These are phyloP conservation scores for Blastobotrys muscicola DNA, from an alignment of 805 yeast genomes.

Conservation along the genomic window DNA sequence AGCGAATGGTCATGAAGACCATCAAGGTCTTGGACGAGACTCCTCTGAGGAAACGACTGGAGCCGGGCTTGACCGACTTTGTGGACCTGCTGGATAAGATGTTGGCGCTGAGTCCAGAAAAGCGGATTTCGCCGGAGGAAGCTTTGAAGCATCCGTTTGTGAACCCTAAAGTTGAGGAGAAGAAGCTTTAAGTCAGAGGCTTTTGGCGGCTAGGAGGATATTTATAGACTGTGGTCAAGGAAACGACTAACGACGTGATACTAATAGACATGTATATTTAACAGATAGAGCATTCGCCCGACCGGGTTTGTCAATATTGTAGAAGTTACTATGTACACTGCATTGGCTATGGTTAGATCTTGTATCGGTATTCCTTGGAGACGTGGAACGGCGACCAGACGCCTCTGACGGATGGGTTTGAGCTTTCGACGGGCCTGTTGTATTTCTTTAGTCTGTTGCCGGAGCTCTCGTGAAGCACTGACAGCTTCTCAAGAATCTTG, in stretches of 20 bases:
- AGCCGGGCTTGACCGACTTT: constrained; percentile 14
- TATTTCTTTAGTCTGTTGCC: constrained; percentile 53
- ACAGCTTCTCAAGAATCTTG: constrained; percentile 55
- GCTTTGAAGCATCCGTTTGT: constrained; percentile 53
- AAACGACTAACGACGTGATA: background rate
- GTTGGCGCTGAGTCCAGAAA: constrained; percentile 42
- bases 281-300: too few species aligned
- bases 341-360: constrained; percentile 25
- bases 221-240: background rate
- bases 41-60: background rate
- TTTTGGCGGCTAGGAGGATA: background rate
- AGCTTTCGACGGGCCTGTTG: constrained; percentile 72
- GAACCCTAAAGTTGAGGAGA: constrained; percentile 2
- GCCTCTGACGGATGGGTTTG: constrained; percentile 84
- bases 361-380: constrained; percentile 40
- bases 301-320: too few species aligned
- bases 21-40: constrained; percentile 3
- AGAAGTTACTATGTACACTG: too few species aligned
- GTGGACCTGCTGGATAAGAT: constrained; percentile 24
- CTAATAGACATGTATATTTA: too few species aligned
- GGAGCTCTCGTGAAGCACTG: constrained; percentile 53
- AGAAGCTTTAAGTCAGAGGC: background rate
- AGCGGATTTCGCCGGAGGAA: constrained; percentile 58
- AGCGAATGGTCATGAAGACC: constrained; percentile 12
- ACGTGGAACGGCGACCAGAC: constrained; percentile 95